These are phyloP conservation scores for Cladorrhinum sp. DNA, from an alignment of 2,329 filamentous ascomycete genomes.

Conservation along the genomic window DNA sequence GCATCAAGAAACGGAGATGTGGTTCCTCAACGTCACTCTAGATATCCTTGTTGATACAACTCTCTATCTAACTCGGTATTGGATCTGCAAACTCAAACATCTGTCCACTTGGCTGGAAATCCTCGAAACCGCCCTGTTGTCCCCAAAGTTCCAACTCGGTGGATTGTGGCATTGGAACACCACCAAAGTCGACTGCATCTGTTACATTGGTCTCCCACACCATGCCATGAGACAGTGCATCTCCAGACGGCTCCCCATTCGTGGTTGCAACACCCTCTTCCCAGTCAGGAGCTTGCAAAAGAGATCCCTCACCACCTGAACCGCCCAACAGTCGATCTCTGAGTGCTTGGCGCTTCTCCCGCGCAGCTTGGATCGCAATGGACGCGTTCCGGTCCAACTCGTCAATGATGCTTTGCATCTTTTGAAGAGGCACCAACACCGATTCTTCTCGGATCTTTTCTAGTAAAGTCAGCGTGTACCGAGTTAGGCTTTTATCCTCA, in stretches of 20 bases:
- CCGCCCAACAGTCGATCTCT: neutral
- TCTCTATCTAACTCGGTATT: neutral
- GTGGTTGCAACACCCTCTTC: neutral
- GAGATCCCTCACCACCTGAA: neutral
- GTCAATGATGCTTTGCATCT: slow-evolving; percentile 16
- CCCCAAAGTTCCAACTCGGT: neutral
- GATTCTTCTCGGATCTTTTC: slow-evolving; percentile 21
- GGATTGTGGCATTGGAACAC: neutral
- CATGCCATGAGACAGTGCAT: neutral
- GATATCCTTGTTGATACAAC: no score
- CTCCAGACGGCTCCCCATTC: neutral
- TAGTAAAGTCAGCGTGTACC: slow-evolving; percentile 30
- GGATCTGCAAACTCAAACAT: neutral
- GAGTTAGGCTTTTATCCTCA: slow-evolving; percentile 31
- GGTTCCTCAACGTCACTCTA: no score
- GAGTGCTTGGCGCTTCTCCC: neutral
- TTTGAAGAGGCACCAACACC: slow-evolving; percentile 1
- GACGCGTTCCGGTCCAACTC: slow-evolving; percentile 20
- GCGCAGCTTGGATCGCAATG: slow-evolving; percentile 13
- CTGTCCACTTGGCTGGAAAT: neutral
- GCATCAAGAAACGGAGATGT: no score
- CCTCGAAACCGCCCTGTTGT: neutral
- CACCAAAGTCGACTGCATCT: neutral
- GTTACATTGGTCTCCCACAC: neutral
- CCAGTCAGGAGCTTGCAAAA: neutral